These are phyloP conservation scores for Cladosporium cucumerinum DNA, from an alignment of 2,329 filamentous ascomycete genomes.

Conservation along the genomic window DNA sequence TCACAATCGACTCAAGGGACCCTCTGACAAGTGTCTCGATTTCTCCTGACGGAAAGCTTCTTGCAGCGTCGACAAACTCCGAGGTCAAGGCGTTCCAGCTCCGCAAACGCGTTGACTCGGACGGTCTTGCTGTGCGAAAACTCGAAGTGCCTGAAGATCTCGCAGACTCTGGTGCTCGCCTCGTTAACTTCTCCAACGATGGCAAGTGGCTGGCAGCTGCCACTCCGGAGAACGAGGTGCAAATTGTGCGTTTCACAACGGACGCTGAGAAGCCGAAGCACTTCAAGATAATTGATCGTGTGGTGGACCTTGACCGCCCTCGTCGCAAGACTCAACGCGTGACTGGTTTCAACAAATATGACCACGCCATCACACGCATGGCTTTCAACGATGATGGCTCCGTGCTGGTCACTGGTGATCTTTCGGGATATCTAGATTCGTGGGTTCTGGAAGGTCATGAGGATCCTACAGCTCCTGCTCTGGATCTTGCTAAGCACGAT, in stretches of 20 bases:
- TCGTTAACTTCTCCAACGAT: slow-evolving; percentile 67
- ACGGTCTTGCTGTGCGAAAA: slow-evolving; percentile 64
- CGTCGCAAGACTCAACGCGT: slow-evolving; percentile 29
- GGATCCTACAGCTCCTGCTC: slow-evolving; percentile 44
- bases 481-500: slow-evolving; percentile 33
- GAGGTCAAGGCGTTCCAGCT: slow-evolving; percentile 34
- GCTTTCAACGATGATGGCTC: slow-evolving; percentile 78
- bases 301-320: slow-evolving; percentile 40
- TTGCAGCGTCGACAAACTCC: slow-evolving; percentile 51
- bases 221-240: slow-evolving; percentile 44
- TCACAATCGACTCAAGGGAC: slow-evolving; percentile 51
- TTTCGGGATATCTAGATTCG: slow-evolving; percentile 81
- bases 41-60: slow-evolving; percentile 73
- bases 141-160: slow-evolving; percentile 60
- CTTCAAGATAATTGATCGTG: slow-evolving; percentile 37
- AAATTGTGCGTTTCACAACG: slow-evolving; percentile 46
- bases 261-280: slow-evolving; percentile 40
- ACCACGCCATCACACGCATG: slow-evolving; percentile 68
- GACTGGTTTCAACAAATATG: slow-evolving; percentile 62
- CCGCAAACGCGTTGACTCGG: slow-evolving; percentile 21
- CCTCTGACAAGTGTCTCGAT: slow-evolving; percentile 73
- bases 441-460: slow-evolving; percentile 68
- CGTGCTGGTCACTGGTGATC: slow-evolving; percentile 73
- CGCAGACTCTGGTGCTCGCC: slow-evolving; percentile 62
- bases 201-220: slow-evolving; percentile 64